Evolutionary conservation across 805 yeast species (phyloP).

Genomic region (Monosporozyma yasuniensis): DNA sequence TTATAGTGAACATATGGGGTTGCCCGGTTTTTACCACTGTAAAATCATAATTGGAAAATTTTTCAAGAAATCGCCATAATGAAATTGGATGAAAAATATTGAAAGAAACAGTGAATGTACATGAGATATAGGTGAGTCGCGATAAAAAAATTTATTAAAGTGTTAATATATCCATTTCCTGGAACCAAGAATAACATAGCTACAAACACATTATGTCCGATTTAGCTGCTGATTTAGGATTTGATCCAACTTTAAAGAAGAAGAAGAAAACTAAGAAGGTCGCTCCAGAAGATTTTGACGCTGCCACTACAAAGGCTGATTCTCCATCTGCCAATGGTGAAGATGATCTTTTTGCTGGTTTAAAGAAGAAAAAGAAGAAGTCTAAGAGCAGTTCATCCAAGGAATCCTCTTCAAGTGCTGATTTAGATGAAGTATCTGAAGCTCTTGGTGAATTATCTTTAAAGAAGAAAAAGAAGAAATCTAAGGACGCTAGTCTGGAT

Average conservation of each 20-base stretch:
- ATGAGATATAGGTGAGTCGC: not conserved
- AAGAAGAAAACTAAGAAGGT: conserved; percentile 63
- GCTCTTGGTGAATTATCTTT: conserved; percentile 62
- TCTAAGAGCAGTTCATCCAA: conserved; percentile 35
- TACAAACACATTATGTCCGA: conserved; percentile 18
- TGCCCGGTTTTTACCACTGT: not conserved
- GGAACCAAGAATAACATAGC: not conserved
- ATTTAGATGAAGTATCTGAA: conserved; percentile 40
- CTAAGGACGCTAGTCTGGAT: conserved; percentile 47
- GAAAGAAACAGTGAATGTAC: not conserved
- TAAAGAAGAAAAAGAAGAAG: conserved; percentile 83
- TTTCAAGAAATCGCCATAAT: not conserved
- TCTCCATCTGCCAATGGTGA: conserved; percentile 33
- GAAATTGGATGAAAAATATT: not conserved
- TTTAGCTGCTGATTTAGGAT: conserved; percentile 41
- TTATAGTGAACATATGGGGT: not conserved
- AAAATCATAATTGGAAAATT: not conserved
- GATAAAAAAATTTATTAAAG: not conserved
- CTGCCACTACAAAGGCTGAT: conserved; percentile 26
- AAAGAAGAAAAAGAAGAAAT: conserved; percentile 80
- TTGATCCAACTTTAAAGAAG: conserved; percentile 68
- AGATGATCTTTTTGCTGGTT: conserved; percentile 67
- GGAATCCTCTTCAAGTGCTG: conserved; percentile 29
- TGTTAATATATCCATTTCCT: not conserved
- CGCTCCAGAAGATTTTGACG: conserved; percentile 31